These are phyloP conservation scores for Boletus vinaceobasis DNA, from an alignment of 768 basidiomycete species.

Conservation along the genomic window DNA sequence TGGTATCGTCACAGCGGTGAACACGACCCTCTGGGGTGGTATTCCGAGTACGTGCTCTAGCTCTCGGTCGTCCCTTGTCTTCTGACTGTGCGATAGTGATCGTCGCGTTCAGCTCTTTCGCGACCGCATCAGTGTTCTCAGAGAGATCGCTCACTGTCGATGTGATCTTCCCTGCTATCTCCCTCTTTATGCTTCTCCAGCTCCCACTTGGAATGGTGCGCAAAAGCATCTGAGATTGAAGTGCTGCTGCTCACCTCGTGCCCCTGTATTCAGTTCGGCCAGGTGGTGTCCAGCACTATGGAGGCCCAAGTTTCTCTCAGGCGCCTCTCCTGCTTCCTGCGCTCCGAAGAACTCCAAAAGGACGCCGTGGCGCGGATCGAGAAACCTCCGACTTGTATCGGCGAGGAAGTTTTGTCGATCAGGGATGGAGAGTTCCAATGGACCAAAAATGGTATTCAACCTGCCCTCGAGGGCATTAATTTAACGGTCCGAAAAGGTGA, in stretches of 20 bases:
- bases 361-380: constrained; percentile 64
- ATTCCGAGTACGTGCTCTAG: constrained; percentile 44
- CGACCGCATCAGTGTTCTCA: no score
- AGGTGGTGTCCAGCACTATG: constrained; percentile 65
- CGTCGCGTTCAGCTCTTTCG: no score
- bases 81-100: constrained; percentile 31
- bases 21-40: constrained; percentile 60
- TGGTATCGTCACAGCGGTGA: constrained; percentile 56
- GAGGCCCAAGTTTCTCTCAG: constrained; percentile 82
- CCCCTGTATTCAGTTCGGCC: no score
- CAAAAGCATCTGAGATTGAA: not conserved
- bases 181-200: constrained; percentile 81
- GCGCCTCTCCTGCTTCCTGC: constrained; percentile 73
- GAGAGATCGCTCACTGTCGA: constrained; percentile 71
- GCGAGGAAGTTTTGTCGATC: constrained; percentile 71
- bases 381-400: constrained; percentile 42
- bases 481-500: constrained; percentile 79
- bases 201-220: constrained; percentile 82
- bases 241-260: constrained; percentile 38
- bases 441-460: constrained; percentile 53
- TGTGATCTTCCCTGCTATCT: constrained; percentile 90
- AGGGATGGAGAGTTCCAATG: constrained; percentile 79
- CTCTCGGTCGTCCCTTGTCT: not conserved
- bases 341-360: constrained; percentile 72
- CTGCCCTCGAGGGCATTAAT: constrained; percentile 72